Conservation (phyloP, 768 basidiomycete species). For the Phanerochaete sordida region DNA sequence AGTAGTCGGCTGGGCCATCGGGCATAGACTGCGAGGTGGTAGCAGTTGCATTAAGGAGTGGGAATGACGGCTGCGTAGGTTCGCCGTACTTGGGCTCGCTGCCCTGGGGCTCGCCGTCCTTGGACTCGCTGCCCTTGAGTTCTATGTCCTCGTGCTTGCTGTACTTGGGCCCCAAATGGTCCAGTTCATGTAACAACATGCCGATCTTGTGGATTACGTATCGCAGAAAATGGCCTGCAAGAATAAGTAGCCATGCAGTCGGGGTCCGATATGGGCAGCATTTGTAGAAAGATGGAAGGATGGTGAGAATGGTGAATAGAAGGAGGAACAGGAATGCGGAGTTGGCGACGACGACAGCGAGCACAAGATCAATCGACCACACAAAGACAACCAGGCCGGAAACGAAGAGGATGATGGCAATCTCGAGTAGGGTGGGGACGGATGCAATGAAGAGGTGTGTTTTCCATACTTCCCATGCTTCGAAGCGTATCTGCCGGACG, state of each 20-base stretch:
- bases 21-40: too few relatives aligned
- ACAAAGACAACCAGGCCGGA: neutral
- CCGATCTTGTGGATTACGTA: too few relatives aligned
- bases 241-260: neutral
- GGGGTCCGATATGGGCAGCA: slow-evolving; percentile 5
- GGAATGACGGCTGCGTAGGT: too few relatives aligned
- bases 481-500: neutral
- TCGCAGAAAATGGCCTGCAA: neutral
- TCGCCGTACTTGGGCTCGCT: too few relatives aligned
- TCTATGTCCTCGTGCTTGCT: too few relatives aligned
- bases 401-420: slow-evolving; percentile 7
- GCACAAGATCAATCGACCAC: neutral
- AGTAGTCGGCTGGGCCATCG: too few relatives aligned
- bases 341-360: neutral
- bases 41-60: too few relatives aligned
- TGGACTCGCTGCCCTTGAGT: too few relatives aligned
- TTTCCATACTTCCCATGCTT: neutral
- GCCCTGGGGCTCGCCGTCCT: too few relatives aligned
- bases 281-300: neutral
- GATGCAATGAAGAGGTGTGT: neutral
- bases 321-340: neutral
- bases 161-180: too few relatives aligned
- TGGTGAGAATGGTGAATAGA: neutral
- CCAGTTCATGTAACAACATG: too few relatives aligned
- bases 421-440: slow-evolving; percentile 1